Base-by-base conservation (phyloP, 495 filamentous ascomycete species). In the Tuber brumale region DNA sequence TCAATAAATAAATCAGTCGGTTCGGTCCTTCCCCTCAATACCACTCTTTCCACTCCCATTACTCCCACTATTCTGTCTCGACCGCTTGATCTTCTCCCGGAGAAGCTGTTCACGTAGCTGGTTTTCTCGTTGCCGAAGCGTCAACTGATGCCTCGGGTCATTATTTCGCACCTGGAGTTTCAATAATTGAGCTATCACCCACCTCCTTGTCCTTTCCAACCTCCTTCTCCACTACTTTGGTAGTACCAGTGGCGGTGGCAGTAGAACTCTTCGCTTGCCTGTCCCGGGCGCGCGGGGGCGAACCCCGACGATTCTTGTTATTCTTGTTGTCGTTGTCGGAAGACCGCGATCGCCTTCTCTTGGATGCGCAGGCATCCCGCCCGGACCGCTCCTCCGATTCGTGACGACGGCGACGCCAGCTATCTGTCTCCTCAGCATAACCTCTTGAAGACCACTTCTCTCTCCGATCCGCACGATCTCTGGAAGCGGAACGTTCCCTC, bases 71-170 rank as follows among this genome's bases (percentile, higher is more conserved):
- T 79, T 83, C 69, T 78, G 82, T 70, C 81, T 79, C 12, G 74
- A 76, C 41, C 74, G 76, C 69, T 90, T 90, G 74, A 93, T 87
- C 82, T 88, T 89, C 81, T 93, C 91, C 81, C 88, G 89, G 19
- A 92, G 87, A 74, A 92, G 85, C 81, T 85, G 89, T 84, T 93
- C 90, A 70, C 89, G 88, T 70, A 91, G 85, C 82, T 89, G 87
- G 77, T 86, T 90, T 61, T 87, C 86, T 77, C 81, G 82, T 79
- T 85, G 84, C 78, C 85, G 83, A 69, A 83, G 84, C 76, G 85
- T 83, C 81, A 80, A 80, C 78, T 80, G 75, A 46, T 70, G 43
- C 75, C 48, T 77, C 51, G 9, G n/a, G 70, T 39, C 72, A 77
- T 80, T 80, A 80, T 70, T 75, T 71, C 78, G 48, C 77, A 71